Evolutionary conservation across 2,329 filamentous ascomycete species (phyloP), one percentile per base, ranked within the genome.

Genomic region (Diplodia scrobiculata): DNA sequence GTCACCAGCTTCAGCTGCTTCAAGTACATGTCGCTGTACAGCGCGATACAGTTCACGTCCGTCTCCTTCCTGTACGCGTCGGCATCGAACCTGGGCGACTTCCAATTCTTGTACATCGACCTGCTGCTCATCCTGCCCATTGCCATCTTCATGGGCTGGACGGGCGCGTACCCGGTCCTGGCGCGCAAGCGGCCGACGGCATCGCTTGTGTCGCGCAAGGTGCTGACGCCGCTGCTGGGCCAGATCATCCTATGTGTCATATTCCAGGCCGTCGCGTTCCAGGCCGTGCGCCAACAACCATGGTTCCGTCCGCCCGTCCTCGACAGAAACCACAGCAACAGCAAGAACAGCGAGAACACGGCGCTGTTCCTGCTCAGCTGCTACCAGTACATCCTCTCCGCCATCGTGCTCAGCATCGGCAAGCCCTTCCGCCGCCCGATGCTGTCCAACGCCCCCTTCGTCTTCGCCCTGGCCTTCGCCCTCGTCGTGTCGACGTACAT

Each of bases 1-100:
- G 93, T 98, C n/a, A 99, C 95, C 13, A 97, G 92, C 78, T 99
- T 99, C 81, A 96, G 91, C 80, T 99, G 95, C 81, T 99, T 99
- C 85, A 99, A 98, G 81, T 99, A 96, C 79, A 99, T 99, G 96
- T 96, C 91, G 72, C 80, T 99, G 70, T 99, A 99, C 81, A 98
- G 93, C 2, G 94, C 95, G n/a, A 99, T 99, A 70, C 95, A 99
- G 77, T 99, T 99, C 81, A 96, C 92, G 7, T 92, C 91, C 0
- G 96, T 99, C 73, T 96, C 91, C 83, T 97, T 99, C 75, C 84
- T 99, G 17, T 99, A 99, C 77, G 91, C 92, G 6, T 92, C 89
- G 7, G 96, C 91, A 11, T 96, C 91, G 9, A 99, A 99, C 75
- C 82, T 99, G 5, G 96, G 95, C 59, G 95, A 99, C 77, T 98